Percentiles rank a stretch among this genome's conserved stretches.
Evolutionary conservation across 805 yeast genomes (phyloP).

Genomic region (Starmera amethionina): DNA sequence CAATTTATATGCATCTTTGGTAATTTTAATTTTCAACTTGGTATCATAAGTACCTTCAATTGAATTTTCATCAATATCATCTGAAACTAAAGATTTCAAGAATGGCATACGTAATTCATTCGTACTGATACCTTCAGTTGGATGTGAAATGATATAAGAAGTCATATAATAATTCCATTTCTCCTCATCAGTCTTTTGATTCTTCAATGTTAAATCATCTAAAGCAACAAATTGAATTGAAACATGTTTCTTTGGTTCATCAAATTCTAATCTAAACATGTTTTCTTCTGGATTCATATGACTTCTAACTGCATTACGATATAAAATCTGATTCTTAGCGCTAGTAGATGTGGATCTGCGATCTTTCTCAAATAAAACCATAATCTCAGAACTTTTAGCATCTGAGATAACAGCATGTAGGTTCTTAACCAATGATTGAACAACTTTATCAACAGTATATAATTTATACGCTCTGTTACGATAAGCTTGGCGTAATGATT

Average conservation of each 20-base stretch:
- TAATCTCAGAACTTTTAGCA: conserved; percentile 66
- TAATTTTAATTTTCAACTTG: conserved; percentile 66
- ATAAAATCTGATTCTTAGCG: conserved; percentile 80
- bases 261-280: conserved; percentile 79
- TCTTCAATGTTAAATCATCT: conserved; percentile 80
- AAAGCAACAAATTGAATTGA: conserved; percentile 76
- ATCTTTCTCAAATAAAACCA: conserved; percentile 76
- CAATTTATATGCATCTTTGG: conserved; percentile 68
- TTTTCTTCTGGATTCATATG: conserved; percentile 81
- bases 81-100: conserved; percentile 46
- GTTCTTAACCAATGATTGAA: conserved; percentile 76
- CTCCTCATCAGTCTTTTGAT: conserved; percentile 59
- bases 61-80: conserved; percentile 39
- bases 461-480: conserved; percentile 87
- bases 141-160: conserved; percentile 87
- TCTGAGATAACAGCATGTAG: conserved; percentile 80
- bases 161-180: conserved; percentile 91
- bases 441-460: conserved; percentile 87
- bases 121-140: conserved; percentile 90
- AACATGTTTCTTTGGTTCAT: conserved; percentile 40
- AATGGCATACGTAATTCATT: conserved; percentile 74
- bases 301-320: conserved; percentile 79
- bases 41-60: conserved; percentile 58
- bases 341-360: conserved; percentile 54
- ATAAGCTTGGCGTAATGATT: conserved; percentile 88